These are phyloP conservation scores for Dipsacomyces acuminosporus DNA, from an alignment of 371 early-diverging fungal species.

Conservation along the genomic window DNA sequence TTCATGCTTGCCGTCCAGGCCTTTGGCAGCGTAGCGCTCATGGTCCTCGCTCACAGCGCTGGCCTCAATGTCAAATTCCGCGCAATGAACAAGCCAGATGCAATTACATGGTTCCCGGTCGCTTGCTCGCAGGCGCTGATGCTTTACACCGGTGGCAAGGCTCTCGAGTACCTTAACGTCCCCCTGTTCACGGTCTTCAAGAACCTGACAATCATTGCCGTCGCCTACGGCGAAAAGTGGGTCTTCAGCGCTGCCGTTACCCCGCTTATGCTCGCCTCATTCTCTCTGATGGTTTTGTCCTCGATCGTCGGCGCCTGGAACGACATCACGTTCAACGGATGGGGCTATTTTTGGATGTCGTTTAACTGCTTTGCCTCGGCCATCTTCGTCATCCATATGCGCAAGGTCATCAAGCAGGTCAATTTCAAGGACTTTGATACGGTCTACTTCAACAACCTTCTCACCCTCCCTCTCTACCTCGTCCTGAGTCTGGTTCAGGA, in stretches of 20 bases:
- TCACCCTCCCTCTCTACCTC: constrained; percentile 83
- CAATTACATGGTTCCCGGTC: constrained; percentile 83
- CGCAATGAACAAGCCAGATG: constrained; percentile 56
- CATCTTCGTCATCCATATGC: constrained; percentile 85
- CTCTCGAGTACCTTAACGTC: constrained; percentile 87
- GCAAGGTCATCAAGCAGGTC: constrained; percentile 76
- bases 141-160: constrained; percentile 97
- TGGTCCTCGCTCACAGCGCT: constrained; percentile 53
- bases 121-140: constrained; percentile 84
- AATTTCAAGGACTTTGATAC: constrained; percentile 93
- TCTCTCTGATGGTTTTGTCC: constrained; percentile 90
- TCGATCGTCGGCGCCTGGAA: constrained; percentile 86
- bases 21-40: constrained; percentile 51
- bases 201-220: constrained; percentile 95
- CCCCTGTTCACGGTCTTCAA: constrained; percentile 98
- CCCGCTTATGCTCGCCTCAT: constrained; percentile 74
- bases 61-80: constrained; percentile 58
- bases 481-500: constrained; percentile 74
- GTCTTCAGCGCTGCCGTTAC: constrained; percentile 79
- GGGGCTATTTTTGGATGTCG: constrained; percentile 91
- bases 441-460: constrained; percentile 92
- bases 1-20: constrained; percentile 81
- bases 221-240: constrained; percentile 89
- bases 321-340: constrained; percentile 58
- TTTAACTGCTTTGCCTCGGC: constrained; percentile 91